phyloP scores from a whole-genome alignment of 1,284 basidiomycete species.

The Laetiporus sulphureus region DNA sequence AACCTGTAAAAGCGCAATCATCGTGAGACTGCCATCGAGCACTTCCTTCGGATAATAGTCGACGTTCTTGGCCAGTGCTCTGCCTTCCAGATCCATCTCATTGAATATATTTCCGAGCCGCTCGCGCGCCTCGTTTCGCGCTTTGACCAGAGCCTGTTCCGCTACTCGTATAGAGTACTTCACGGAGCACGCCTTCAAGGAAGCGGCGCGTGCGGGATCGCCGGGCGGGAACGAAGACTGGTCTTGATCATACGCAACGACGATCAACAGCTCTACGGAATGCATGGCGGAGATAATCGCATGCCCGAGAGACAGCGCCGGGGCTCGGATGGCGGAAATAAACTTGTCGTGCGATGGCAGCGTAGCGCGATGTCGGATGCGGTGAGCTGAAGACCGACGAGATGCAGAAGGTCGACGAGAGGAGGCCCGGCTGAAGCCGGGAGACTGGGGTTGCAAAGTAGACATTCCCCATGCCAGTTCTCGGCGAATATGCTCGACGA shows the following conservation, averaged over 20 bases:
- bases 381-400: conserved; percentile 5
- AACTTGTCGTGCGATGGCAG: conserved; percentile 11
- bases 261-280: conserved; percentile 28
- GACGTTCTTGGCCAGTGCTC: conserved; percentile 17
- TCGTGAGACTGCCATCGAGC: conserved; percentile 33
- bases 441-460: conserved; percentile 16
- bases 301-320: conserved; percentile 29
- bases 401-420: conserved; percentile 2
- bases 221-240: neutral
- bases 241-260: conserved; percentile 28
- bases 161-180: conserved; percentile 22
- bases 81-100: conserved; percentile 25
- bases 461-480: conserved; percentile 42
- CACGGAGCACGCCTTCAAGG: conserved; percentile 20
- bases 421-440: conserved; percentile 8
- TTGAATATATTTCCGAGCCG: conserved; percentile 29
- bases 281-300: conserved; percentile 31
- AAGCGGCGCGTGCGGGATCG: conserved; percentile 6
- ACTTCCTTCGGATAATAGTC: conserved; percentile 27
- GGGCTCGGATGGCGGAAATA: conserved; percentile 23
- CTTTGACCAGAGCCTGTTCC: conserved; percentile 23
- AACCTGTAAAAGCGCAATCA: conserved; percentile 41
- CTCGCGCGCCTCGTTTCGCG: conserved; percentile 27
- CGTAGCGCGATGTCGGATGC: conserved; percentile 6
- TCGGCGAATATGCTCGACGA: conserved; percentile 37